Conservation (phyloP, 108 stramenopile genomes). For the Aurantiochytrium sp. region DNA sequence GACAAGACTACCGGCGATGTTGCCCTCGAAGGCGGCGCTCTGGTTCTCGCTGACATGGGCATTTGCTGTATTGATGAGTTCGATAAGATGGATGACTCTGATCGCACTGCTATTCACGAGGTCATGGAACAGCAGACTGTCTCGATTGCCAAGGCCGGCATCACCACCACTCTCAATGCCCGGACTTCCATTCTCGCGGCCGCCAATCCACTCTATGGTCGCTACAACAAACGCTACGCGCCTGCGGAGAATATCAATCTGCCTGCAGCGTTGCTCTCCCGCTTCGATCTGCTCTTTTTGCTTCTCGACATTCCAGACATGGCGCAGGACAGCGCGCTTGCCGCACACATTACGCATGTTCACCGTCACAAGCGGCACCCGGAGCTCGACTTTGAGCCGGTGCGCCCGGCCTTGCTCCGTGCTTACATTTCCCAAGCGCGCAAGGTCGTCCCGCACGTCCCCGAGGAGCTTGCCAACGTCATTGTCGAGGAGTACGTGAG, state of each 20-base stretch:
- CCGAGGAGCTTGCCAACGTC: conserved; percentile 78
- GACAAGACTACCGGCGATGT: conserved; percentile 87
- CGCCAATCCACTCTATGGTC: conserved; percentile 93
- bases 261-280: conserved; percentile 88
- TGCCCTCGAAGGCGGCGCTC: conserved; percentile 94
- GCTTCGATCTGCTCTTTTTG: conserved; percentile 97
- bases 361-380: conserved; percentile 77
- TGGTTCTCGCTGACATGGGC: conserved; percentile 95
- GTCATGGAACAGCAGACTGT: conserved; percentile 99
- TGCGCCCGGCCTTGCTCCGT: conserved; percentile 69
- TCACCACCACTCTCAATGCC: conserved; percentile 96
- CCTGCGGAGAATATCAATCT: conserved; percentile 84
- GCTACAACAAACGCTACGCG: conserved; percentile 61
- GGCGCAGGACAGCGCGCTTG: conserved; percentile 84
- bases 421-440: conserved; percentile 88
- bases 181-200: conserved; percentile 94
- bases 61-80: conserved; percentile 98
- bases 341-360: conserved; percentile 91
- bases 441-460: conserved; percentile 77
- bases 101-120: conserved; percentile 98
- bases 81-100: conserved; percentile 92
- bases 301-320: conserved; percentile 80
- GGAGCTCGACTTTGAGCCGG: conserved; percentile 40
- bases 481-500: conserved; percentile 94
- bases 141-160: conserved; percentile 93